Conservation (phyloP, 2,329 filamentous ascomycete genomes). For the Colletotrichum sp. region DNA sequence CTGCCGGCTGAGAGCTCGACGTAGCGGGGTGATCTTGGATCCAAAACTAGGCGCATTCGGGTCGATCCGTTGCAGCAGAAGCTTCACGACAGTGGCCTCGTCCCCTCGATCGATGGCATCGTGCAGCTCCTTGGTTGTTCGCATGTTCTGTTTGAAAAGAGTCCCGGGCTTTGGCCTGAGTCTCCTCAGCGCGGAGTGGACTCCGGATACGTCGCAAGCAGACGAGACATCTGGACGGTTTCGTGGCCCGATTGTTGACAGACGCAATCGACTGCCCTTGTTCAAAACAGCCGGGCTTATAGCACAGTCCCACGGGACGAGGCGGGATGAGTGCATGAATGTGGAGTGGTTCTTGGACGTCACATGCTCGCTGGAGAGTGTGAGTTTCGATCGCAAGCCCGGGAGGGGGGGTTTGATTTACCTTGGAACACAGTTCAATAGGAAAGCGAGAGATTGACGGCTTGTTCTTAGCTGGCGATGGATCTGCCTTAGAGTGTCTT, state of each 20-base stretch:
- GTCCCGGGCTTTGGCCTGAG: conserved; percentile 11
- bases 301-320: conserved; percentile 10
- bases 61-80: conserved; percentile 24
- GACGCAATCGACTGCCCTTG: conserved; percentile 16
- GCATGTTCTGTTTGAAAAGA: conserved; percentile 14
- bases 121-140: conserved; percentile 24
- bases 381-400: not conserved
- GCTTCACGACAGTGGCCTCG: conserved; percentile 22
- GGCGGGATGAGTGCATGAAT: conserved; percentile 18
- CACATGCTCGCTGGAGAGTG: conserved; percentile 6
- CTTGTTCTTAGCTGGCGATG: conserved; percentile 5
- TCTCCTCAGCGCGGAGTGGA: conserved; percentile 7
- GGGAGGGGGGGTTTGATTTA: not conserved
- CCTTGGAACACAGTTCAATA: conserved; percentile 20
- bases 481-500: conserved; percentile 12
- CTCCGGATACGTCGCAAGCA: not conserved
- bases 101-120: conserved; percentile 27
- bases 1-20: conserved; percentile 24
- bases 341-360: conserved; percentile 17
- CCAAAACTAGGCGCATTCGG: conserved; percentile 21
- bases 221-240: not conserved
- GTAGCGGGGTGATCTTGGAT: conserved; percentile 22
- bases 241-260: conserved; percentile 2
- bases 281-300: conserved; percentile 20
- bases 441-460: conserved; percentile 16